phyloP scores from a whole-genome alignment of 345 rosid genomes.

The Populus pruinosa region DNA sequence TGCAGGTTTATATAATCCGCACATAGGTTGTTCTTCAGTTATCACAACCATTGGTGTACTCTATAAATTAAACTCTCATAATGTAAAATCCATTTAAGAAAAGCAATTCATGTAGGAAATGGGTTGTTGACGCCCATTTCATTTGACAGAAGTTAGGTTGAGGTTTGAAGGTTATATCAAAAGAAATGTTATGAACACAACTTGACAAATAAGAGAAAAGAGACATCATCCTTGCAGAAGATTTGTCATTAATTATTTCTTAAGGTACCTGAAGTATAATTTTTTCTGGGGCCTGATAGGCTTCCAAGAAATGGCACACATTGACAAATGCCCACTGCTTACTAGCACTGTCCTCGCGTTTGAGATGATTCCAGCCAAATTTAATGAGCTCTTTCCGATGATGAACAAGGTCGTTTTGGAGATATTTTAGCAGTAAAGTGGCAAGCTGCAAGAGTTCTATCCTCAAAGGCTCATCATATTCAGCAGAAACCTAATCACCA shows the following conservation, averaged over 20 bases:
- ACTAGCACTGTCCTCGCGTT: constrained; percentile 99
- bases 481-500: constrained; percentile 80
- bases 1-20: neutral
- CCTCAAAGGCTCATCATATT: constrained; percentile 93
- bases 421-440: constrained; percentile 91
- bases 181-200: neutral
- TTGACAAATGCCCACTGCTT: constrained; percentile 99
- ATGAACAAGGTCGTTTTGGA: constrained; percentile 90
- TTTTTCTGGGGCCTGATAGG: constrained; percentile 99
- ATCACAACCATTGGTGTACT: neutral
- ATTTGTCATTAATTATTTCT: neutral
- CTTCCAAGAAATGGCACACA: constrained; percentile 98
- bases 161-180: neutral
- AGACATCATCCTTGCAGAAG: neutral
- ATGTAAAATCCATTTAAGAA: neutral
- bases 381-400: constrained; percentile 97
- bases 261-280: constrained; percentile 87
- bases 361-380: constrained; percentile 99
- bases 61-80: neutral
- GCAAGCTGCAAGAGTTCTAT: constrained; percentile 97
- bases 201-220: neutral
- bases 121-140: neutral
- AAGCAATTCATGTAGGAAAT: neutral
- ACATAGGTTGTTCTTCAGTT: neutral
- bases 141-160: neutral